Evolutionary conservation across 2,329 filamentous ascomycete species (phyloP), one percentile per base, ranked within the genome.

Genomic region (Fusarium verrucosum): DNA sequence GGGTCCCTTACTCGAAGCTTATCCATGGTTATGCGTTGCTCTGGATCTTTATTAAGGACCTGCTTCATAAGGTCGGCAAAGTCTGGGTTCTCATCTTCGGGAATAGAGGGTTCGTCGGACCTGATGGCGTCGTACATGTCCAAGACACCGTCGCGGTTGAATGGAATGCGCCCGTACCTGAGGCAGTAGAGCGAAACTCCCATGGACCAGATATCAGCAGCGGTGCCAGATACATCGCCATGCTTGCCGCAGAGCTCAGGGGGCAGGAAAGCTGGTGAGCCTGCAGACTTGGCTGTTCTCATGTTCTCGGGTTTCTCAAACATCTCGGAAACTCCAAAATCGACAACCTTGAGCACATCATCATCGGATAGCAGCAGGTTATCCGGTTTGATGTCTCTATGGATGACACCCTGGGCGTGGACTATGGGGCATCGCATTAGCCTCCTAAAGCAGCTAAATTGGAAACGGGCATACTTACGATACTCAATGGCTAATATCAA

Each of bases 301-400:
- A 98, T 98, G 41, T 92, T 85, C 3, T 90, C 83, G 4, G 81
- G 72, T 75, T 96, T 97, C 73, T 94, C 90, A 70, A 99, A 99
- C 89, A 99, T 97, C 74, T 99, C 94, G 1, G 94, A 98, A 9
- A 98, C 95, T n/a, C 95, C 95, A 82, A 99, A 99, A 76, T 98
- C 95, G 49, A 96, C 93, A 66, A 99, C 90, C 76, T 98, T 99
- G 49, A 99, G 85, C n/a, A 97, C 88, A 71, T 98, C 91, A 52
- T 97, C 94, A 32, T 89, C 86, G 1, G 93, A 97, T 35, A 99
- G 81, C 9, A 99, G 85, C 50, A 96, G 89, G 70, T 99, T 99
- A 76, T 98, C 95, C 0, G 95, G 95, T 78, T 99, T 99, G 80
- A 99, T 97, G 73, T 99, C 95, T 50, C 95, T 88, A 76, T 99